Base-by-base conservation (phyloP, 176 grass and related monocot species). In the Oryza meyeriana region DNA sequence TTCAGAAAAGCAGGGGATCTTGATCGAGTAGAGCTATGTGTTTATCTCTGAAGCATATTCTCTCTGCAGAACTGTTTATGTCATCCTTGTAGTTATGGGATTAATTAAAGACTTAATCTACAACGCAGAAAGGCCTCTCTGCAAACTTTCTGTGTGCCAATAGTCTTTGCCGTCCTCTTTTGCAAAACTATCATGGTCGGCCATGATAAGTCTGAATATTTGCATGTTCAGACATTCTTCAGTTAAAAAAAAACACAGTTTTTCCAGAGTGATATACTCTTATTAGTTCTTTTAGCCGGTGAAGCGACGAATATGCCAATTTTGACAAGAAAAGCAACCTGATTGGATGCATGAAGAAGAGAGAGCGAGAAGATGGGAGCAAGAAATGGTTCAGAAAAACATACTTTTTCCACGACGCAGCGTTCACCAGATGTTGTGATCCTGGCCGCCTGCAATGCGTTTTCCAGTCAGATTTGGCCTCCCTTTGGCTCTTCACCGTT, bases 381-480 rank as follows among this genome's bases (percentile, higher is more conserved):
- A 87, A 55, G 50, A 10, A 61, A 36, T 79, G 24, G 33, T 30
- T 36, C 42, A 29, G 13, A 52, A 28, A 26, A 33, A 59, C 47
- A n/a, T 3, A 11, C 8, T 34, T 22, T 52, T 52, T 52, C 47
- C 47, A 8, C 47, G 20, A 55, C 50, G 20, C 50, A 55, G 50
- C 50, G 6, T 55, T 55, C 20, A 36, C 66, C 33, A 24, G 22
- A 28, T 41, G 45, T 25, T 32, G 36, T 8, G 31, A 52, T 80
- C 76, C 59, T 42, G 77, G 61, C 77, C 85, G 48, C 38, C 8
- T n/a, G 68, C 48, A 71, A 77, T 89, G 87, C 88, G 44, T 39
- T 90, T 79, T 78, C 58, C 1, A 90, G 66, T 90, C 88, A 86
- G 79, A 90, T 22, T 67, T 69, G 1, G 47, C 48, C 57, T 34